These are phyloP conservation scores for Cercospora sesami DNA, from an alignment of 2,329 filamentous ascomycete genomes.

Conservation along the genomic window DNA sequence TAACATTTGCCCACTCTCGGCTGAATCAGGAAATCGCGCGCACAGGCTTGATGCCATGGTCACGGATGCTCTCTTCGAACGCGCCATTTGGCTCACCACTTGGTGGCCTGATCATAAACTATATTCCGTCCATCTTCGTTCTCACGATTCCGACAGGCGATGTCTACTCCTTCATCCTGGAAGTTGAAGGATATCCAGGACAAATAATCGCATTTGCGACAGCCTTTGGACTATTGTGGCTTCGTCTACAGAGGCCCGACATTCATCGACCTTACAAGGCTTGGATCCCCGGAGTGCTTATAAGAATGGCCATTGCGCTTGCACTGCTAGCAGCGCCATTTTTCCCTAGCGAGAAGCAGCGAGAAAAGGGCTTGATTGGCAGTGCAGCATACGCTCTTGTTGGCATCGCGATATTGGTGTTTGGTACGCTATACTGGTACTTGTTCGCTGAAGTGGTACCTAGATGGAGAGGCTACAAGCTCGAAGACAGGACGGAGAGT, in stretches of 20 bases:
- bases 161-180: slow-evolving; percentile 71
- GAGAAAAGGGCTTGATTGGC: slow-evolving; percentile 50
- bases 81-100: slow-evolving; percentile 67
- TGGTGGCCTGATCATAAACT: slow-evolving; percentile 68
- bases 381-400: slow-evolving; percentile 57
- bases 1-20: slow-evolving; percentile 66
- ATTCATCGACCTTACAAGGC: slow-evolving; percentile 65
- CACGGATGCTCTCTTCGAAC: slow-evolving; percentile 61
- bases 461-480: slow-evolving; percentile 56
- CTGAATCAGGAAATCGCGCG: slow-evolving; percentile 72
- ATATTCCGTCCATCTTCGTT: slow-evolving; percentile 66
- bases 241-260: slow-evolving; percentile 61
- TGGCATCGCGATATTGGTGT: slow-evolving; percentile 53
- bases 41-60: slow-evolving; percentile 68
- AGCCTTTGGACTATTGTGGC: slow-evolving; percentile 59
- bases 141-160: slow-evolving; percentile 64
- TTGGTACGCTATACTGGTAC: slow-evolving; percentile 67
- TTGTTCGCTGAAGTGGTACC: slow-evolving; percentile 65
- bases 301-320: slow-evolving; percentile 57
- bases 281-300: slow-evolving; percentile 60
- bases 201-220: slow-evolving; percentile 62
- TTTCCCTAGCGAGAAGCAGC: slow-evolving; percentile 56
- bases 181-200: slow-evolving; percentile 68
- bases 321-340: slow-evolving; percentile 61
- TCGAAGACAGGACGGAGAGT: slow-evolving; percentile 62